Conservation (phyloP, 2,329 filamentous ascomycete species). For the Zarea fungicola region DNA sequence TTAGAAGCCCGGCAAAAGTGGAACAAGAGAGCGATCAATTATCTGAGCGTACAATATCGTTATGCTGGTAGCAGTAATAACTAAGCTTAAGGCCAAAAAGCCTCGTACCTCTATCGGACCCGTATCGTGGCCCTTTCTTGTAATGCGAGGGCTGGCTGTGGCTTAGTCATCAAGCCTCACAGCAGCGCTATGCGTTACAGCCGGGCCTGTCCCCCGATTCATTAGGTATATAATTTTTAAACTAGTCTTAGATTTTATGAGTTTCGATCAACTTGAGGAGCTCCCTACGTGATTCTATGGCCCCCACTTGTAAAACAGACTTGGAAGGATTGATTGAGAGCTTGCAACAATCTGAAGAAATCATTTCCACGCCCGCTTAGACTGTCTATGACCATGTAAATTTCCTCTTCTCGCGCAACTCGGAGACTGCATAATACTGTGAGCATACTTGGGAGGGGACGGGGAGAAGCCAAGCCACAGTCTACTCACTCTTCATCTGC, state of each 20-base stretch:
- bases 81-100: no score
- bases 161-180: no score
- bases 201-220: no score
- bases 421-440: background rate
- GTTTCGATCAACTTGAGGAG: background rate
- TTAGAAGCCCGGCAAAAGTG: no score
- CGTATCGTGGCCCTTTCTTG: no score
- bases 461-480: background rate
- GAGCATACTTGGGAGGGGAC: background rate
- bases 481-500: background rate
- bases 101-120: no score
- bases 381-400: background rate
- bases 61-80: no score
- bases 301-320: background rate
- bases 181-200: no score
- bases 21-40: no score
- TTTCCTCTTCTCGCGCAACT: background rate
- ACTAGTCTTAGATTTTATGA: background rate
- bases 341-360: background rate
- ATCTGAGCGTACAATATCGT: no score
- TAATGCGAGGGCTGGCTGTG: no score
- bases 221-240: background rate
- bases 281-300: background rate
- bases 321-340: background rate
- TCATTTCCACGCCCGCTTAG: background rate